Evolutionary conservation across 2,329 filamentous ascomycete genomes (phyloP), one percentile per base, ranked within the genome.

Genomic region (Aspergillus flavus): DNA sequence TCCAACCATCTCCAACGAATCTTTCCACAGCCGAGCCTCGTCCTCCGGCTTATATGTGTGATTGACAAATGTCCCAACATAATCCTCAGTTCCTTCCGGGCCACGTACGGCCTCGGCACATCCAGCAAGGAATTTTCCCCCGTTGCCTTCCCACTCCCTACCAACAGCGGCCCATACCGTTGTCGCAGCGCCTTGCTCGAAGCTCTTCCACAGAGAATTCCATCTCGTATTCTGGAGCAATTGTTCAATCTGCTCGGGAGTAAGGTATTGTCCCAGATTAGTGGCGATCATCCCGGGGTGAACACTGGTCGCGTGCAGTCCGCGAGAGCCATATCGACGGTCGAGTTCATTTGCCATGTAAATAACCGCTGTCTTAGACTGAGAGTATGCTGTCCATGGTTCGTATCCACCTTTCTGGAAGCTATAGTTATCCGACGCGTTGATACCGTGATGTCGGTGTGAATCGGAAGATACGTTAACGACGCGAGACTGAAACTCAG

Each of bases 271-370:
- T 26, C 32, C 43, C 52, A 64, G 23, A 32, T 36, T 34, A 6
- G 57, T 64, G 2, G 34, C 11, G 7, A 64, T 58, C 2, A 43
- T 45, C 9, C 85, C 84, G 0, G 84, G 85, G 60, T 85, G 81
- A 6, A 85, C 60, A 23, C 76, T 77, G 19, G 75, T 70, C 0
- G 77, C 82, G 58, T 83, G 83, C 0, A 87, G 64, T 2, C 81
- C 79, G 4, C 73, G 68, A 0, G 70, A 30, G 2, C 80, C 82
- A 65, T 84, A 86, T 0, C 77, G 77, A 1, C 84, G 77, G 36
- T 86, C 83, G 30, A 86, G 77, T 61, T 85, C 78, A 63, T 82
- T 84, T 4, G 84, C 80, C 58, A 83, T 80, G 65, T 79, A 83
- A 21, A 86, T 78, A 62, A 83, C 85, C 14, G 85, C 84, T 0